Percentiles rank a stretch among this genome's conserved stretches.
Conservation (phyloP, 1,139 yeast species). For the Yamadazyma songkhlaensis region DNA sequence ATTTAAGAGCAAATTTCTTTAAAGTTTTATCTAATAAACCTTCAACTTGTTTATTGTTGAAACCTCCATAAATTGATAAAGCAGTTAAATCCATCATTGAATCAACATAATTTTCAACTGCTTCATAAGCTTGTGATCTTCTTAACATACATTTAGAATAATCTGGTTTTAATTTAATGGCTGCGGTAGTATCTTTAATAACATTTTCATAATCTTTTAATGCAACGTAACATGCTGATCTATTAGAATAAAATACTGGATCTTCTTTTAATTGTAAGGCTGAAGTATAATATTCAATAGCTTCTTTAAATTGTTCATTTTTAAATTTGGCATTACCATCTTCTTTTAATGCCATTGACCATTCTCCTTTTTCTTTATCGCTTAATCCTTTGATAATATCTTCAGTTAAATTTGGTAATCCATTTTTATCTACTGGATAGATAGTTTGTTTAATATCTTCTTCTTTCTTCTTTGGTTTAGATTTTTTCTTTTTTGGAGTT, state of each 20-base stretch:
- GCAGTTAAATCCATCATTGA: slow-evolving; percentile 94
- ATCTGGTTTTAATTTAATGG: slow-evolving; percentile 81
- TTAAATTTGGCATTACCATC: slow-evolving; percentile 85
- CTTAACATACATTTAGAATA: slow-evolving; percentile 82
- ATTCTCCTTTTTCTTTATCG: slow-evolving; percentile 56
- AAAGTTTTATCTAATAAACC: slow-evolving; percentile 84
- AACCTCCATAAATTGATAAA: slow-evolving; percentile 71
- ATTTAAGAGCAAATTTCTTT: slow-evolving; percentile 67
- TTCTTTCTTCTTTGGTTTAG: slow-evolving; percentile 32
- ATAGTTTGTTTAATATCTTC: slow-evolving; percentile 15
- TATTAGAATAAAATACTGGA: slow-evolving; percentile 87
- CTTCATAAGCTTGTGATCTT: slow-evolving; percentile 85
- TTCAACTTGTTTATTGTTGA: slow-evolving; percentile 76
- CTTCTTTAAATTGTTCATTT: slow-evolving; percentile 63
- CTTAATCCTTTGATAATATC: slow-evolving; percentile 47
- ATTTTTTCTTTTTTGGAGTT: slow-evolving; percentile 19
- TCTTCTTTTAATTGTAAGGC: slow-evolving; percentile 77
- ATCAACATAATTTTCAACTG: slow-evolving; percentile 70
- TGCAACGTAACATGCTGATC: slow-evolving; percentile 93
- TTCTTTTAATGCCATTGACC: slow-evolving; percentile 79
- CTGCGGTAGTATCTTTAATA: slow-evolving; percentile 81
- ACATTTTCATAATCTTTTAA: slow-evolving; percentile 77
- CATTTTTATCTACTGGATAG: slow-evolving; percentile 51
- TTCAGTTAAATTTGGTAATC: slow-evolving; percentile 54
- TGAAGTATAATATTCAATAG: slow-evolving; percentile 71